Percentiles rank a stretch among this genome's conserved stretches.
phyloP scores from a whole-genome alignment of 768 basidiomycete species.

The Hygrocybe punicea region DNA sequence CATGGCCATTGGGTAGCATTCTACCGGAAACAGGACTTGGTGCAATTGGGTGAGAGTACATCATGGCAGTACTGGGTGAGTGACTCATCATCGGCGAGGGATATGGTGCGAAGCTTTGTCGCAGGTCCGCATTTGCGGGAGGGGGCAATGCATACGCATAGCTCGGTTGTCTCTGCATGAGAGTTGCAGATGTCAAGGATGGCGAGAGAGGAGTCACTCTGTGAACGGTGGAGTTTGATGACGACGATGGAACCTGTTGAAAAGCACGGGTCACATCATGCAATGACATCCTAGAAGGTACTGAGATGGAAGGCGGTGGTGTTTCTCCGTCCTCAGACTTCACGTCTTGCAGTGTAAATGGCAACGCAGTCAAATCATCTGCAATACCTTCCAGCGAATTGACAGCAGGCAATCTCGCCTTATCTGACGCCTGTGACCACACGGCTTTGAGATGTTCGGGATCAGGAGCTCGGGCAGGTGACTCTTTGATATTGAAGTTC shows the following conservation, averaged over 20 bases:
- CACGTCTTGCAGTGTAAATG: slow-evolving; percentile 79
- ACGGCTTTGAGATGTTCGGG: slow-evolving; percentile 83
- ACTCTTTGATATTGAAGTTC: slow-evolving; percentile 61
- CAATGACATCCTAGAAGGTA: slow-evolving; percentile 72
- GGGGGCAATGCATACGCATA: slow-evolving; percentile 43
- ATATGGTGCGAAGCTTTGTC: slow-evolving; percentile 57
- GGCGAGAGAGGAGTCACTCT: slow-evolving; percentile 52
- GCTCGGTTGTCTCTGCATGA: slow-evolving; percentile 39
- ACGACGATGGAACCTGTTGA: slow-evolving; percentile 74
- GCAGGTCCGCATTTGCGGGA: slow-evolving; percentile 46
- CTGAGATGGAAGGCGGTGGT: slow-evolving; percentile 58
- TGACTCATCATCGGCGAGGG: slow-evolving; percentile 70
- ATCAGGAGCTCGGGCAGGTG: slow-evolving; percentile 65
- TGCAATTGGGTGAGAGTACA: slow-evolving; percentile 59
- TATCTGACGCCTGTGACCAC: slow-evolving; percentile 77
- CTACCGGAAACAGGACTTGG: slow-evolving; percentile 62
- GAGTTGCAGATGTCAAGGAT: slow-evolving; percentile 44
- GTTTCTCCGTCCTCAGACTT: slow-evolving; percentile 85
- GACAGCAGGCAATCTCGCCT: slow-evolving; percentile 59
- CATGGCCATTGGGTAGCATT: slow-evolving; percentile 60
- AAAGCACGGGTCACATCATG: slow-evolving; percentile 84
- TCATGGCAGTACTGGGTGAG: slow-evolving; percentile 62
- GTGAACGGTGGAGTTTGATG: slow-evolving; percentile 44
- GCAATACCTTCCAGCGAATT: slow-evolving; percentile 84
- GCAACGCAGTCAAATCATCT: slow-evolving; percentile 75